Evolutionary conservation across 345 rosid genomes (phyloP).

Genomic region (Hibiscus mutabilis): DNA sequence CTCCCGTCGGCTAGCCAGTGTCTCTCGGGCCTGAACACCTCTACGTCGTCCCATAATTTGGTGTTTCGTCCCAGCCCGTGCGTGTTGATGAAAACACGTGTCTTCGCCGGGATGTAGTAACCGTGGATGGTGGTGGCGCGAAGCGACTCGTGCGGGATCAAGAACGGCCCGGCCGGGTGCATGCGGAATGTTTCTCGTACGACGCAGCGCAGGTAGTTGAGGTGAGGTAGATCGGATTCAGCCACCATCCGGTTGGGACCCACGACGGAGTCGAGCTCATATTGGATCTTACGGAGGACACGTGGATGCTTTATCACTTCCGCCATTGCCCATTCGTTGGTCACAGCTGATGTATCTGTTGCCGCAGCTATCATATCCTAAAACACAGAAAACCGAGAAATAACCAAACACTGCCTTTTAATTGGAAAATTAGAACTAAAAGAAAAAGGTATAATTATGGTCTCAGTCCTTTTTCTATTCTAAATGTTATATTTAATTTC

Average conservation of each 20-base stretch:
- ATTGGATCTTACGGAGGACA: conserved; percentile 59
- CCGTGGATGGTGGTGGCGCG: conserved; percentile 63
- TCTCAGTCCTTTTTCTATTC: too few relatives aligned
- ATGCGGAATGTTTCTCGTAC: conserved; percentile 87
- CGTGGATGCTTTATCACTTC: conserved; percentile 80
- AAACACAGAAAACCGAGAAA: not conserved
- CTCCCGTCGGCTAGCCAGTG: conserved; percentile 50
- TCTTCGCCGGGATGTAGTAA: conserved; percentile 65
- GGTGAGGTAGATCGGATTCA: conserved; percentile 56
- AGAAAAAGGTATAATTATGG: too few relatives aligned
- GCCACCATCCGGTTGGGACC: conserved; percentile 60
- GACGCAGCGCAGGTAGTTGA: conserved; percentile 82
- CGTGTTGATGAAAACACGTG: conserved; percentile 87
- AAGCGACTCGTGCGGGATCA: conserved; percentile 83
- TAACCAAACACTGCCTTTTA: not conserved
- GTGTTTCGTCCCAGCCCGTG: conserved; percentile 84
- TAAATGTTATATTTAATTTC: too few relatives aligned
- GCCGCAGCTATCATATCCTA: conserved; percentile 98
- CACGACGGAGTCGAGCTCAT: conserved; percentile 61
- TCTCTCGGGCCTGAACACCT: conserved; percentile 76
- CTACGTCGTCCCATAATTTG: conserved; percentile 57
- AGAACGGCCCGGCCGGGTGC: conserved; percentile 95
- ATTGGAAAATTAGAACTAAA: too few relatives aligned
- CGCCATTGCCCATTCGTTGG: conserved; percentile 96
- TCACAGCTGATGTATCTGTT: conserved; percentile 91